Evolutionary conservation across 2,329 filamentous ascomycete species (phyloP).

Genomic region (Talaromyces sp.): DNA sequence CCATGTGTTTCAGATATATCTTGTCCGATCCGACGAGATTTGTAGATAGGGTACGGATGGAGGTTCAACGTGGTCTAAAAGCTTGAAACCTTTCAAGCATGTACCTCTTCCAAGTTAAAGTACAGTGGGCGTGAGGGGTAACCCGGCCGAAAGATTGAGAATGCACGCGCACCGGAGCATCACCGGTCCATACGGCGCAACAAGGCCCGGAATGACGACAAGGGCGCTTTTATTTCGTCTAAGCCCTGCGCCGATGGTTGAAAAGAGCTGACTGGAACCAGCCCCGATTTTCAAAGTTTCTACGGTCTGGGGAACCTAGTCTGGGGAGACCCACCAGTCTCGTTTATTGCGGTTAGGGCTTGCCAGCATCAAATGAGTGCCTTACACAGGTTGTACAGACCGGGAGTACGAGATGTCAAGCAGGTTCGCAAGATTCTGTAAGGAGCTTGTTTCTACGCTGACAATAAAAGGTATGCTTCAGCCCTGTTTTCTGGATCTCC

Average conservation of each 20-base stretch:
- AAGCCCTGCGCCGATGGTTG: not conserved
- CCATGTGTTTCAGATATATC: not conserved
- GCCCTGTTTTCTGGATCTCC: not conserved
- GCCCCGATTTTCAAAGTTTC: not conserved
- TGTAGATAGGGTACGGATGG: not conserved
- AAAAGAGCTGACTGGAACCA: not conserved
- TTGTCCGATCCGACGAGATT: not conserved
- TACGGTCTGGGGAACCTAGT: constrained; percentile 15
- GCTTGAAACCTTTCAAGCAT: not conserved
- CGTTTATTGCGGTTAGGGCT: not conserved
- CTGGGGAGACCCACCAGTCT: not conserved
- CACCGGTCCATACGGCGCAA: not conserved
- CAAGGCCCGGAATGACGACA: not conserved
- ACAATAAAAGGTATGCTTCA: not conserved
- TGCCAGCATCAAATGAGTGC: not conserved
- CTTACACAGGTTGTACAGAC: not conserved
- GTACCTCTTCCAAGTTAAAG: not conserved
- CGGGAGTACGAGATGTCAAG: not conserved
- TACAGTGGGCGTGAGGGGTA: not conserved
- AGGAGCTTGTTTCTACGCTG: not conserved
- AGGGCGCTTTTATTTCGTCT: not conserved
- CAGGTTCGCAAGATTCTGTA: not conserved
- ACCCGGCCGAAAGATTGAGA: not conserved
- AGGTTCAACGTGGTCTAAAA: not conserved
- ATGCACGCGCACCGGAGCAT: not conserved